These are phyloP conservation scores for Tuber magnatum DNA, from an alignment of 495 filamentous ascomycete genomes.

Conservation along the genomic window DNA sequence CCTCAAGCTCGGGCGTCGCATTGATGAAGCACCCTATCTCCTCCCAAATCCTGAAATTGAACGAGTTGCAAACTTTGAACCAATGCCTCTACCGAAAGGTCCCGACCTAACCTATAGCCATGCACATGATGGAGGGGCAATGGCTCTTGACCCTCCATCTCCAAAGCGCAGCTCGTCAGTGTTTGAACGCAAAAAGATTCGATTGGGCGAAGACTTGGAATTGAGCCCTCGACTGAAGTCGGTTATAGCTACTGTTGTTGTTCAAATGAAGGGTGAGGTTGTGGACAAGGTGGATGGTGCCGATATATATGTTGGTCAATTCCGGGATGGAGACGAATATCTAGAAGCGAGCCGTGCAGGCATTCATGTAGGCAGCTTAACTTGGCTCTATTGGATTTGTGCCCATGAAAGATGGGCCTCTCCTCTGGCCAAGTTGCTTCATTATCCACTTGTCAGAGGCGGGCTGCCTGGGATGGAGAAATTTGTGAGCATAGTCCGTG, in stretches of 20 bases:
- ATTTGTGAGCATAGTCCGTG: constrained; percentile 42
- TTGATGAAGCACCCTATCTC: constrained; percentile 78
- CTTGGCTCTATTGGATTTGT: constrained; percentile 90
- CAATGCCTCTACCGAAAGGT: constrained; percentile 24
- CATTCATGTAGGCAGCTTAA: constrained; percentile 81
- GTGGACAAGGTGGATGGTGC: constrained; percentile 61
- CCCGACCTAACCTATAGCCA: constrained; percentile 38
- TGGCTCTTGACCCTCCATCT: constrained; percentile 31
- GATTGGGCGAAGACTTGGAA: constrained; percentile 64
- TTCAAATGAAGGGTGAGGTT: constrained; percentile 59
- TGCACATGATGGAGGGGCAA: constrained; percentile 34
- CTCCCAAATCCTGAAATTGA: constrained; percentile 77
- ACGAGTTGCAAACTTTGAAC: constrained; percentile 22
- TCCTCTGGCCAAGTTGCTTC: constrained; percentile 69
- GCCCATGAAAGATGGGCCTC: constrained; percentile 80
- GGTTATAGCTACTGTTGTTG: constrained; percentile 63
- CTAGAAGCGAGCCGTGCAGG: constrained; percentile 61
- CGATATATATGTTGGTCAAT: constrained; percentile 78
- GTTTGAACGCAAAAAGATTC: constrained; percentile 58
- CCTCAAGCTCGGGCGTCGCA: constrained; percentile 77
- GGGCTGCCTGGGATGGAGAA: constrained; percentile 73
- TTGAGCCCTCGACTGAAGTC: constrained; percentile 58
- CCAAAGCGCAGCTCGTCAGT: constrained; percentile 49
- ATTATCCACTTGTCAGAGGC: constrained; percentile 72
- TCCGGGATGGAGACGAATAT: constrained; percentile 74